These are phyloP conservation scores for Podospora anserina DNA, from an alignment of 495 filamentous ascomycete genomes.

Conservation along the genomic window DNA sequence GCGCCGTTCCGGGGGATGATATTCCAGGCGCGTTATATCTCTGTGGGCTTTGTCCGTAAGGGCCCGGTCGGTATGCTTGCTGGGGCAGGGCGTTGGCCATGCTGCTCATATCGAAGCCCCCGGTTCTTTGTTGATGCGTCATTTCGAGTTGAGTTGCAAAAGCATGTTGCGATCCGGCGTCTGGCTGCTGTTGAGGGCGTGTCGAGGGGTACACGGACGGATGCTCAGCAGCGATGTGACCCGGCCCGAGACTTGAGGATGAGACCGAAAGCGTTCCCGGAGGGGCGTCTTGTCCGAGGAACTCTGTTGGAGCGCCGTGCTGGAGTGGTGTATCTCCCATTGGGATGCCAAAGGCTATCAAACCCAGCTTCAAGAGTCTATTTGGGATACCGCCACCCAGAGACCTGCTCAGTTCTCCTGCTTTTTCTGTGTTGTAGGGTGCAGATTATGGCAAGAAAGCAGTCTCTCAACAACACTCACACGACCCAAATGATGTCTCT, in stretches of 20 bases:
- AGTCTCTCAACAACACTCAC: not conserved
- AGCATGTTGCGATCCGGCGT: constrained; percentile 29
- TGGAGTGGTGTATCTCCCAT: constrained; percentile 44
- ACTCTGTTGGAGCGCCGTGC: constrained; percentile 35
- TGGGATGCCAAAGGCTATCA: constrained; percentile 8
- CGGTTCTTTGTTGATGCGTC: constrained; percentile 34
- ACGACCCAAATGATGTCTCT: not conserved
- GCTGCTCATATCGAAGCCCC: constrained; percentile 41
- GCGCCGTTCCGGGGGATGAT: constrained; percentile 41
- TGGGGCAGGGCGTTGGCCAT: constrained; percentile 43
- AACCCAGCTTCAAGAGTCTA: not conserved
- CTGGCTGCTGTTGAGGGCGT: constrained; percentile 31
- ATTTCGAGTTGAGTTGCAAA: constrained; percentile 41
- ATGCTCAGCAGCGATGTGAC: constrained; percentile 24
- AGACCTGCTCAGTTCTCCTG: not conserved
- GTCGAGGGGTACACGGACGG: constrained; percentile 17
- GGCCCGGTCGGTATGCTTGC: constrained; percentile 33
- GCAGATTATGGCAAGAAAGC: not conserved
- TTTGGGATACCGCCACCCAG: not conserved
- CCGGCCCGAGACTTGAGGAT: constrained; percentile 8
- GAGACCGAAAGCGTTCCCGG: constrained; percentile 22
- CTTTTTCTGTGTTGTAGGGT: not conserved
- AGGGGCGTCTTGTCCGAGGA: constrained; percentile 26
- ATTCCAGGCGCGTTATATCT: constrained; percentile 38
- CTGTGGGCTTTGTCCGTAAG: constrained; percentile 36